Base-by-base conservation (phyloP, 2,329 filamentous ascomycete genomes). In the Trichoderma lentiforme region DNA sequence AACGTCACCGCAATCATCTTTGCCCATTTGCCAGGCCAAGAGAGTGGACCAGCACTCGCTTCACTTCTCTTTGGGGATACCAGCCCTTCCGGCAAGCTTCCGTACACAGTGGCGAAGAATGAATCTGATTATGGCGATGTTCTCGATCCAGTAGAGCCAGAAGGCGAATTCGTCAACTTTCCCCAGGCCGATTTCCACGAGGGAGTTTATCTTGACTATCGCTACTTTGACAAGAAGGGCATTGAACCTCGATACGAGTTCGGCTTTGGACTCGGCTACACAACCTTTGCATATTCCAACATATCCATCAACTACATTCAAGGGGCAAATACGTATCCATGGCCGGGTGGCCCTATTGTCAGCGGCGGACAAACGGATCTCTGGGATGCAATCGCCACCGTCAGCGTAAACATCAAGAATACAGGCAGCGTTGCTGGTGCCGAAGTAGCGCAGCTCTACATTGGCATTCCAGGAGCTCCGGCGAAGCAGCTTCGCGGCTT, bases 1-100 rank as follows among this genome's bases (percentile, higher is more conserved):
- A 92, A 92, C 73, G 85, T 92, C 39, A 91, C 89, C 0, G 89
- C 86, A 1, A 81, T 92, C 18, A 83, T 92, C 0, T 89, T 89
- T 74, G 90, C 88, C 5, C 90, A 91, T 75, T 81, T 91, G 0
- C 90, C 90, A 0, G 90, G 90, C 0, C 88, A 92, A 76, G 88
- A 90, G 71, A 87, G 86, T 1, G 90, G 90, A 0, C 80, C 81
- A 1, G 86, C 88, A 0, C 76, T 91, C 6, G 85, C 86, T 0
- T 83, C 85, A 0, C 77, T 91, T 8, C 81, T 91, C 0, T 91
- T 90, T 75, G 89, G 89, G 28, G 83, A 87, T 3, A 79, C 82
- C 3, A 88, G 86, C 73, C 86, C 86, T 0, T 90, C 87, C 0
- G 89, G 89, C 1, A 85, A 86, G 71, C 82, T 91, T 1, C 88